Evolutionary conservation across 148 eudicot genomes (phyloP).

Genomic region (Chenopodium album): DNA sequence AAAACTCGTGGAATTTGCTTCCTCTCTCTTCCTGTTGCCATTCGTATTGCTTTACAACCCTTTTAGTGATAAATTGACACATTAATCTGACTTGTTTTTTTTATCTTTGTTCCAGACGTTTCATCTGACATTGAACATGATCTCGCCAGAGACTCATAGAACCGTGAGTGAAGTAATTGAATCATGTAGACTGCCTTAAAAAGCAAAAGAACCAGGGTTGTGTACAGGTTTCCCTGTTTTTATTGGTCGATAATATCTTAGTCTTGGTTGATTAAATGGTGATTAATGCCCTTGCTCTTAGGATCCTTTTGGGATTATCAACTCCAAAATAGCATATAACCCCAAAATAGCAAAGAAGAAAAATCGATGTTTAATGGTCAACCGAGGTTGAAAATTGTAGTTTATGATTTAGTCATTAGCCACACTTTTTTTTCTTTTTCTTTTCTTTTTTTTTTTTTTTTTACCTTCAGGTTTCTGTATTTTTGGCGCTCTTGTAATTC

Average conservation of each 20-base stretch:
- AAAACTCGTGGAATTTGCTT: background rate
- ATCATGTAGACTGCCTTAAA: slow-evolving; percentile 65
- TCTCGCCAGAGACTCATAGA: slow-evolving; percentile 82
- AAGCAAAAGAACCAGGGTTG: slow-evolving; percentile 19
- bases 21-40: background rate
- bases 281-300: background rate
- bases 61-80: background rate
- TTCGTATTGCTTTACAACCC: background rate
- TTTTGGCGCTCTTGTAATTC: slow-evolving; percentile 18
- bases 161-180: slow-evolving; percentile 85
- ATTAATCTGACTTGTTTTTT: background rate
- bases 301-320: background rate
- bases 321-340: background rate
- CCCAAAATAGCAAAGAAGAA: background rate
- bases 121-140: slow-evolving; percentile 87
- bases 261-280: background rate
- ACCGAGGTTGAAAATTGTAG: slow-evolving; percentile 29
- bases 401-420: slow-evolving; percentile 8
- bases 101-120: slow-evolving; percentile 58
- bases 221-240: slow-evolving; percentile 19
- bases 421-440: background rate
- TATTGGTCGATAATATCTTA: background rate
- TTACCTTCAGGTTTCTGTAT: background rate
- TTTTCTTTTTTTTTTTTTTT: background rate
- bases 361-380: slow-evolving; percentile 10